phyloP scores from a whole-genome alignment of 345 rosid genomes.

The Populus simonii region DNA sequence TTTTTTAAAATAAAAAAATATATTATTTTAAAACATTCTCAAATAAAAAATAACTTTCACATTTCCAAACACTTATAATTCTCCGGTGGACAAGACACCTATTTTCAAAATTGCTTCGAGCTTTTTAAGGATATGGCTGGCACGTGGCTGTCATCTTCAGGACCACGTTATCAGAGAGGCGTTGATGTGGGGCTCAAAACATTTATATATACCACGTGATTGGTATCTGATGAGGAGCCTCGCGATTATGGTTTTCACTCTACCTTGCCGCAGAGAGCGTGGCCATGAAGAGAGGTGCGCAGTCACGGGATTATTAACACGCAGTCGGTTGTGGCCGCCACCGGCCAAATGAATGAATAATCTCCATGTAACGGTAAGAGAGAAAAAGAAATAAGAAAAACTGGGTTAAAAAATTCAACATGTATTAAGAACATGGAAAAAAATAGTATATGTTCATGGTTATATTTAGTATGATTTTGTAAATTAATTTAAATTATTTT shows the following conservation, averaged over 20 bases:
- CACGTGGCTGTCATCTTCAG: constrained; percentile 6
- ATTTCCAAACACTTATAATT: not conserved
- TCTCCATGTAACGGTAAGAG: not conserved
- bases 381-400: not conserved
- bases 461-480: no score
- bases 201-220: constrained; percentile 11
- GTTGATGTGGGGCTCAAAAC: constrained; percentile 8
- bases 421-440: no score
- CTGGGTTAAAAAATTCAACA: not conserved
- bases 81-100: not conserved
- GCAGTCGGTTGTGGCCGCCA: not conserved
- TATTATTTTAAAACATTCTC: no score
- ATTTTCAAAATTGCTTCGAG: not conserved
- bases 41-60: no score
- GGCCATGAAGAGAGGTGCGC: not conserved
- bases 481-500: no score
- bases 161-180: not conserved
- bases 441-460: no score
- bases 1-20: no score
- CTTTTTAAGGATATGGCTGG: not conserved
- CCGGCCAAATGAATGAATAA: constrained; percentile 1
- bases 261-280: not conserved
- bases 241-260: constrained; percentile 15
- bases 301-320: constrained; percentile 5
- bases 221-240: constrained; percentile 3